A percentile compares a stretch with the other conserved stretches of the same genome.
phyloP scores from a whole-genome alignment of 331 rosid genomes.

The Malus hybrid region DNA sequence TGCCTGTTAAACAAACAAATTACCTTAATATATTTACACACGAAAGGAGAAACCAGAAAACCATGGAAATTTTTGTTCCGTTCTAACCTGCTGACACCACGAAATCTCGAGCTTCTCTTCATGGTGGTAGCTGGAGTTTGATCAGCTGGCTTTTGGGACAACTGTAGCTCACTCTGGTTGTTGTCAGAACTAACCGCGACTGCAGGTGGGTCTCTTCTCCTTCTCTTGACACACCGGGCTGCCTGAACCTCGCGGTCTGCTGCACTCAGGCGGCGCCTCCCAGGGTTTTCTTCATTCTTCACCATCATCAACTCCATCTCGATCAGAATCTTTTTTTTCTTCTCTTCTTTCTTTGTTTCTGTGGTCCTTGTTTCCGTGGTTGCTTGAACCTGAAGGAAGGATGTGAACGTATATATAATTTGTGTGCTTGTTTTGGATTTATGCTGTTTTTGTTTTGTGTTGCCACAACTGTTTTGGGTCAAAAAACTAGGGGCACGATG shows the following conservation, averaged over 20 bases:
- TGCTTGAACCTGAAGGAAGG: constrained; percentile 13
- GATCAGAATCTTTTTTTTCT: not conserved
- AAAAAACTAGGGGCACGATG: constrained; percentile 23
- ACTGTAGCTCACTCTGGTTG: constrained; percentile 11
- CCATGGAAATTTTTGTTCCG: not conserved
- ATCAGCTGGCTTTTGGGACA: constrained; percentile 20
- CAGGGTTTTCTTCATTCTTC: constrained; percentile 37
- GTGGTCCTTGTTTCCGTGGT: constrained; percentile 4
- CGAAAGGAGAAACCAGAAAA: not conserved
- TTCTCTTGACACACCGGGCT: constrained; percentile 36
- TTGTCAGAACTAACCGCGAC: constrained; percentile 10
- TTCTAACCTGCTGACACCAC: constrained; percentile 63
- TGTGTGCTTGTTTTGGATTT: constrained; percentile 25
- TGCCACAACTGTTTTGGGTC: constrained; percentile 14
- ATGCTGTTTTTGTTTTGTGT: constrained; percentile 29
- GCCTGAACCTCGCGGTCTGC: constrained; percentile 27
- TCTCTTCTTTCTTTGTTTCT: not conserved
- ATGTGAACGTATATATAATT: constrained; percentile 2
- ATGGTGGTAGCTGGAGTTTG: constrained; percentile 35
- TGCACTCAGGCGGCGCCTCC: constrained; percentile 15
- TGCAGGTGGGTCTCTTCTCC: constrained; percentile 32
- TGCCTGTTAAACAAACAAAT: constrained; percentile 37
- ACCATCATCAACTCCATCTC: constrained; percentile 29
- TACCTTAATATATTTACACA: not conserved
- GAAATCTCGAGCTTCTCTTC: constrained; percentile 64